Evolutionary conservation across 2,329 filamentous ascomycete species (phyloP).

Genomic region (Verticillium dahliae): DNA sequence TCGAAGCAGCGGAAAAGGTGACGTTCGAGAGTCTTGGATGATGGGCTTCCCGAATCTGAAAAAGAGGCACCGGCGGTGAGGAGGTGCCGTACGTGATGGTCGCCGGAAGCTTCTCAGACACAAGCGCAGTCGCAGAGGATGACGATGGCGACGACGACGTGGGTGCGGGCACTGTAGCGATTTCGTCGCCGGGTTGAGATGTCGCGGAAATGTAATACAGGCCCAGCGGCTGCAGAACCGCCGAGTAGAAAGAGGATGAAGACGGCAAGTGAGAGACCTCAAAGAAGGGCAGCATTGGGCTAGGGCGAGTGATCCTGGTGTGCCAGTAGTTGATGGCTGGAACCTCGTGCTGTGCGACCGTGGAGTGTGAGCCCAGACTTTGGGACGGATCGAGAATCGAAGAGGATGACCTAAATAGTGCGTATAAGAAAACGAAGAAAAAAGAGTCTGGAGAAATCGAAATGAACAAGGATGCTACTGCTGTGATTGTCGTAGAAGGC

Average conservation of each 20-base stretch:
- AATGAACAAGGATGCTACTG: no score
- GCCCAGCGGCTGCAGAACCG: constrained; percentile 70
- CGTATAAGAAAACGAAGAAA: no score
- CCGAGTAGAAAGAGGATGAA: constrained; percentile 77
- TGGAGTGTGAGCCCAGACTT: constrained; percentile 6
- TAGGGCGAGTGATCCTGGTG: not conserved
- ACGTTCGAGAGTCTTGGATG: constrained; percentile 40
- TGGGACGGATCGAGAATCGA: no score
- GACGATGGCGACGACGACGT: constrained; percentile 8
- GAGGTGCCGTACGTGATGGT: constrained; percentile 36
- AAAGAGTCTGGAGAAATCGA: no score
- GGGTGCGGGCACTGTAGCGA: not conserved
- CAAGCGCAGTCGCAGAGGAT: not conserved
- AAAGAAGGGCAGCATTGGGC: constrained; percentile 40
- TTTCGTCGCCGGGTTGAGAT: not conserved
- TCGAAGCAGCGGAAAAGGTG: constrained; percentile 62
- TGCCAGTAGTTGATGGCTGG: not conserved
- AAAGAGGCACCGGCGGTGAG: constrained; percentile 27
- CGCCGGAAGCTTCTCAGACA: constrained; percentile 7
- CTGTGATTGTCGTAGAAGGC: no score
- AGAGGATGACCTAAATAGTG: no score
- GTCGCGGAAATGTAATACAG: constrained; percentile 57
- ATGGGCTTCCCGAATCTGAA: constrained; percentile 37
- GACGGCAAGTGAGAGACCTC: constrained; percentile 71
- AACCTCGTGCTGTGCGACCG: constrained; percentile 5